A percentile compares a stretch with the other conserved stretches of the same genome.
Conservation (phyloP, 2,329 filamentous ascomycete species). For the Pezicula carpinea region DNA sequence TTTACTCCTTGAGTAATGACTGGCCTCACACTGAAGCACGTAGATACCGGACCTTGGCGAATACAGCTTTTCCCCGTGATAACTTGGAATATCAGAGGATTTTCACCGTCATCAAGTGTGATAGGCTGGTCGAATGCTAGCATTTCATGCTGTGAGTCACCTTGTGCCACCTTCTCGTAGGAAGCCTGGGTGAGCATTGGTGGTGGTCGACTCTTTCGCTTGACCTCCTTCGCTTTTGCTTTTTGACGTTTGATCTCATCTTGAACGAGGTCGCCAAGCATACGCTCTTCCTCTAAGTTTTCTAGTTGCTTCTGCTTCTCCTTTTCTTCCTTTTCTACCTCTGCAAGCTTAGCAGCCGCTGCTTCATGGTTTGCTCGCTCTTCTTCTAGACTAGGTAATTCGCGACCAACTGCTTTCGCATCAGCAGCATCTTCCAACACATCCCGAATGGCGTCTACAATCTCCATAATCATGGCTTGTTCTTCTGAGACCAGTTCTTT, state of each 20-base stretch:
- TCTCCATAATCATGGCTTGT: constrained; percentile 48
- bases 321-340: constrained; percentile 41
- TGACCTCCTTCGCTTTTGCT: constrained; percentile 59
- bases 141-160: constrained; percentile 27
- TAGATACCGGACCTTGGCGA: constrained; percentile 60
- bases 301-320: constrained; percentile 47
- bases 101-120: constrained; percentile 57
- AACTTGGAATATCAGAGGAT: constrained; percentile 61
- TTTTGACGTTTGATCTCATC: constrained; percentile 67
- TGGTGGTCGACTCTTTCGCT: constrained; percentile 49
- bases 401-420: constrained; percentile 67
- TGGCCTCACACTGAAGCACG: constrained; percentile 69
- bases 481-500: constrained; percentile 46
- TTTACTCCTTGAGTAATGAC: constrained; percentile 44
- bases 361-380: constrained; percentile 82
- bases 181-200: constrained; percentile 18
- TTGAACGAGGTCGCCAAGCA: constrained; percentile 66
- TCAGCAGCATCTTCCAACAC: constrained; percentile 82
- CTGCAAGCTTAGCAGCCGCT: constrained; percentile 55
- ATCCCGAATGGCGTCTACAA: constrained; percentile 48
- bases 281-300: constrained; percentile 62
- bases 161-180: constrained; percentile 21
- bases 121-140: constrained; percentile 66
- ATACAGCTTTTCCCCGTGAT: constrained; percentile 67
- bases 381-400: constrained; percentile 82